Evolutionary conservation across 2,329 filamentous ascomycete species (phyloP), one percentile per base, ranked within the genome.

Genomic region (Epichloe scottii): DNA sequence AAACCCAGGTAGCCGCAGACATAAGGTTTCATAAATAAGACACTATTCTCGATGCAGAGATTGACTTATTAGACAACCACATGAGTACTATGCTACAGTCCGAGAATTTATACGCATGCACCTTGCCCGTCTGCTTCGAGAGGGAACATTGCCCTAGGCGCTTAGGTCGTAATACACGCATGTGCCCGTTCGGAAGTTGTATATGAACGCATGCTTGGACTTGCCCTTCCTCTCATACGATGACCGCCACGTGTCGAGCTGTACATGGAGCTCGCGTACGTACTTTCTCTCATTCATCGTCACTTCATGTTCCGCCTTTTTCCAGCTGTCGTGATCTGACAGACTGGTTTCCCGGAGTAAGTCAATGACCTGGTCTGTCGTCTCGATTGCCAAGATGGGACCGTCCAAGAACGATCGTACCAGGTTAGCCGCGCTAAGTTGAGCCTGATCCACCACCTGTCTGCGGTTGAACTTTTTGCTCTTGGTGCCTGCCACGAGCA

Each of bases 381-480:
- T 89, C 68, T 97, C 91, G 49, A 97, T 84, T 1, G 90, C 91
- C 10, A 87, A 79, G 53, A 96, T 87, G 0, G 89, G 89, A 0
- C 87, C 87, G 33, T 85, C 78, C 5, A 87, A 72, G 57, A 89
- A 89, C 4, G 78, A 79, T 34, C 84, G 79, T 12, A 89, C 76
- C 37, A 90, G 74, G 51, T 78, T 79, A 33, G 79, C 75, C 4
- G 73, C 74, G 56, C 71, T 75, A 51, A 63, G 65, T 67, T 81
- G 81, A 54, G 84, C 84, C 57, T 90, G 85, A 63, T 95, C 88
- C 46, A 96, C 83, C 47, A 97, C 89, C 30, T 84, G 84, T 62
- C 83, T 82, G 49, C 91, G 82, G 68, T 95, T 96, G 56, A 85
- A 87, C 71, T 96, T 97, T 68, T 95, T 96, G 66, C 84, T 89